phyloP scores from a whole-genome alignment of 129 eudicot species.

The Dittrichia graveolens region DNA sequence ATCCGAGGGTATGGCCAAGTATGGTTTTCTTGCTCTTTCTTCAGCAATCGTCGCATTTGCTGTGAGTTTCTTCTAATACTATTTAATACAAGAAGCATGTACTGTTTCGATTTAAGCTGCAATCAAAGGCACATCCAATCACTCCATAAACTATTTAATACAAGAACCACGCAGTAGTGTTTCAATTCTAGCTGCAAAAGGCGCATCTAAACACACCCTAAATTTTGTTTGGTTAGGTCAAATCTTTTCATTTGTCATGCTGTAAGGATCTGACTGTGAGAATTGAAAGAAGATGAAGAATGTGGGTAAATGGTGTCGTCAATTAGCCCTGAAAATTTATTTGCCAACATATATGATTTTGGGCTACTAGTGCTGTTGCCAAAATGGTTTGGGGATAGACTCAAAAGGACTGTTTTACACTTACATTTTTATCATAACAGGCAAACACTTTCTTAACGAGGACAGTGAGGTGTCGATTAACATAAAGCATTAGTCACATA shows the following conservation, averaged over 20 bases:
- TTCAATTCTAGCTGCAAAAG: background rate
- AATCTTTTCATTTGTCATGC: background rate
- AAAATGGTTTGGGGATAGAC: background rate
- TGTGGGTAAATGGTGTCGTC: background rate
- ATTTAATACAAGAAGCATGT: no score
- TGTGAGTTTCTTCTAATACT: constrained; percentile 58
- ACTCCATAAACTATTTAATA: background rate
- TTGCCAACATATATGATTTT: background rate
- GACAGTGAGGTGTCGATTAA: background rate
- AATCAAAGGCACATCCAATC: background rate
- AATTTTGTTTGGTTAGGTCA: no score
- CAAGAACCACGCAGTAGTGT: background rate
- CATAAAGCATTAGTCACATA: background rate
- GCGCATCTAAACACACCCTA: no score
- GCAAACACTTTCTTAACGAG: background rate
- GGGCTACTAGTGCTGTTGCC: background rate
- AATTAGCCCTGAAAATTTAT: background rate
- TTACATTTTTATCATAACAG: background rate
- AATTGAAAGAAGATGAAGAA: background rate
- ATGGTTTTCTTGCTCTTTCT: constrained; percentile 96
- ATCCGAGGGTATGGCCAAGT: constrained; percentile 99
- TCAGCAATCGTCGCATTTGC: constrained; percentile 82
- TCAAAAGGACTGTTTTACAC: background rate
- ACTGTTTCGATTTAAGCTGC: background rate
- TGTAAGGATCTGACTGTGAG: background rate